These are phyloP conservation scores for Penicillium sclerotigenum DNA, from an alignment of 2,329 filamentous ascomycete genomes.

Conservation along the genomic window DNA sequence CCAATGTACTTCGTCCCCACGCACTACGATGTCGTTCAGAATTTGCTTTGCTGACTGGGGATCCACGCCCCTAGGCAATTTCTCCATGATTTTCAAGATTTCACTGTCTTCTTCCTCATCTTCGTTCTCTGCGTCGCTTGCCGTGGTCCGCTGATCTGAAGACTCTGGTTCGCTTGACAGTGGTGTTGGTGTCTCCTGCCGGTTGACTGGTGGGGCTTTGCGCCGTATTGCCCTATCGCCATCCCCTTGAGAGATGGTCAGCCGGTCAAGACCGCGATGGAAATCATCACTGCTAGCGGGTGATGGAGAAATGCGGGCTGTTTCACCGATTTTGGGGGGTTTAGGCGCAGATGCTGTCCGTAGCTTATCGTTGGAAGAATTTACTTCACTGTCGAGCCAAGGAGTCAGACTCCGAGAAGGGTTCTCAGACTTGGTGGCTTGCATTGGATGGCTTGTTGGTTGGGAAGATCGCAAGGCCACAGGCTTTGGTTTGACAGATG, in stretches of 20 bases:
- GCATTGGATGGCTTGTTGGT: slow-evolving; percentile 14
- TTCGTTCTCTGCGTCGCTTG: slow-evolving; percentile 45
- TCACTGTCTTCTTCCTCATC: slow-evolving; percentile 55
- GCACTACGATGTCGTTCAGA: slow-evolving; percentile 89
- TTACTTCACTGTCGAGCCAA: slow-evolving; percentile 12
- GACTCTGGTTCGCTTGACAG: slow-evolving; percentile 43
- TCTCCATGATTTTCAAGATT: slow-evolving; percentile 66
- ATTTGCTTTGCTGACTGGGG: slow-evolving; percentile 82
- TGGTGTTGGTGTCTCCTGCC: slow-evolving; percentile 47
- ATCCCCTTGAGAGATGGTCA: slow-evolving; percentile 24
- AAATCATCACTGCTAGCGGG: slow-evolving; percentile 38
- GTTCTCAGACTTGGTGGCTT: slow-evolving; percentile 26
- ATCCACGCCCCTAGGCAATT: slow-evolving; percentile 78
- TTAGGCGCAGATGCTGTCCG: slow-evolving; percentile 24
- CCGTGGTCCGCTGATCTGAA: slow-evolving; percentile 48
- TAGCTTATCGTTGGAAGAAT: slow-evolving; percentile 13
- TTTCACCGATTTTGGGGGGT: slow-evolving; percentile 1
- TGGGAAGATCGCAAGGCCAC: slow-evolving; percentile 28
- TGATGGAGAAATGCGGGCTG: slow-evolving; percentile 22
- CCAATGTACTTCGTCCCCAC: slow-evolving; percentile 94
- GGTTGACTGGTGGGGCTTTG: slow-evolving; percentile 35
- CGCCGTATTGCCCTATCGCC: slow-evolving; percentile 20
- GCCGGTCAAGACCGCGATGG: slow-evolving; percentile 22
- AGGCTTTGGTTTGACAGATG: slow-evolving; percentile 41
- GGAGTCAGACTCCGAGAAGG: slow-evolving; percentile 16